A percentile compares a stretch with the other conserved stretches of the same genome.
Conservation (phyloP, 2,329 filamentous ascomycete genomes). For the Colletotrichum sp. region DNA sequence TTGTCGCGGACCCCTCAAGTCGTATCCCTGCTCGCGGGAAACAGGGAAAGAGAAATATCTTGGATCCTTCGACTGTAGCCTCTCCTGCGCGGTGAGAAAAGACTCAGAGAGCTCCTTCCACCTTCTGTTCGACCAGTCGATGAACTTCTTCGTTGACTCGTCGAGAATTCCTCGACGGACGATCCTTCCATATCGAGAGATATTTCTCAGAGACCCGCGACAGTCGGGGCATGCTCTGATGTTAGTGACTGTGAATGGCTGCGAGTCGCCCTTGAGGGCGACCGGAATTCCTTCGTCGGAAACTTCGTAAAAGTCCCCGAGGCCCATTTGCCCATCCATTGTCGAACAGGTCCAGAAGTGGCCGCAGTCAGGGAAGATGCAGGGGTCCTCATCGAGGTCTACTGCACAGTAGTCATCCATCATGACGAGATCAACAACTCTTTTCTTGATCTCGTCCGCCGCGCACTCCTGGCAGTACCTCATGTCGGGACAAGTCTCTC, state of each 20-base stretch:
- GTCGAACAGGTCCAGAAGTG: slow-evolving; percentile 66
- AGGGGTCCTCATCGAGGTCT: slow-evolving; percentile 63
- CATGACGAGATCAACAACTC: slow-evolving; percentile 62
- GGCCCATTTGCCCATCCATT: slow-evolving; percentile 66
- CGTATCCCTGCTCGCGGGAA: not conserved
- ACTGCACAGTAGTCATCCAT: slow-evolving; percentile 60
- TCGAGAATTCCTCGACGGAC: slow-evolving; percentile 66
- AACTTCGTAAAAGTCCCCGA: slow-evolving; percentile 54
- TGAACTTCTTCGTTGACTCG: slow-evolving; percentile 68
- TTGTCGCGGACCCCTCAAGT: not conserved
- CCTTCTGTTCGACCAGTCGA: slow-evolving; percentile 53
- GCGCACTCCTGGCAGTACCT: slow-evolving; percentile 64
- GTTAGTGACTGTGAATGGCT: slow-evolving; percentile 54
- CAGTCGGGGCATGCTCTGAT: slow-evolving; percentile 64
- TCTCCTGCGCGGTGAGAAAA: slow-evolving; percentile 28
- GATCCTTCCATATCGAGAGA: slow-evolving; percentile 67
- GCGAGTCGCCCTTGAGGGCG: slow-evolving; percentile 37
- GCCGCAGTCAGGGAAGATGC: slow-evolving; percentile 66
- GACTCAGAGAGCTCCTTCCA: slow-evolving; percentile 38
- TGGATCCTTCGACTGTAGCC: too few relatives aligned
- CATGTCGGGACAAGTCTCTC: slow-evolving; percentile 61
- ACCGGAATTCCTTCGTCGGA: slow-evolving; percentile 37
- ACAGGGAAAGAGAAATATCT: too few relatives aligned
- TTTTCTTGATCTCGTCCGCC: slow-evolving; percentile 44
- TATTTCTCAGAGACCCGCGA: slow-evolving; percentile 60